Evolutionary conservation across 108 stramenopile genomes (phyloP).

Genomic region (Pseudonitzschia delicatissima): DNA sequence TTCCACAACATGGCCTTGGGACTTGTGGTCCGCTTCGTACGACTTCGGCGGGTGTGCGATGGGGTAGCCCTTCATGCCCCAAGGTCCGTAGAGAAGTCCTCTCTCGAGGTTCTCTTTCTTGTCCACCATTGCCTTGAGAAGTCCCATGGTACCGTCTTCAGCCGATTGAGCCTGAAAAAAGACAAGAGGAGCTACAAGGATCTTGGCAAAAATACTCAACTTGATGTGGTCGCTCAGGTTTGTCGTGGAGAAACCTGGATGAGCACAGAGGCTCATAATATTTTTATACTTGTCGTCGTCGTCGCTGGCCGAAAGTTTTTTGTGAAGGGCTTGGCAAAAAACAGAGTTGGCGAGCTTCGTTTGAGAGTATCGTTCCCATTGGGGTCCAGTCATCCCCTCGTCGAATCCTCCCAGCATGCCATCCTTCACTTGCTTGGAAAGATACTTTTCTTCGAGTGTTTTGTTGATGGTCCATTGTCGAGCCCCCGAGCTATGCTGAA

Average conservation of each 20-base stretch:
- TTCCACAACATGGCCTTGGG: conserved; percentile 19
- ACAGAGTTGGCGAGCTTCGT: conserved; percentile 62
- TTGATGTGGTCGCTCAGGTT: conserved; percentile 4
- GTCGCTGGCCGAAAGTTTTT: conserved; percentile 17
- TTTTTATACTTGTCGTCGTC: neutral
- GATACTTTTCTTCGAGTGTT: conserved; percentile 45
- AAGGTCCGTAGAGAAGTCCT: conserved; percentile 23
- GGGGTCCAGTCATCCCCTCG: neutral
- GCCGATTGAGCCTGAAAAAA: neutral
- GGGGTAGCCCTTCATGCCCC: neutral
- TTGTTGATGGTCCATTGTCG: conserved; percentile 25
- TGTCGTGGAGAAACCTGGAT: conserved; percentile 11
- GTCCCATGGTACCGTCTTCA: conserved; percentile 30
- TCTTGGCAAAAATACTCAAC: neutral
- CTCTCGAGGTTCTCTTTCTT: neutral
- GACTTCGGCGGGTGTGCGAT: conserved; percentile 9
- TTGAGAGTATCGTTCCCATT: conserved; percentile 48
- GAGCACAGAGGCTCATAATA: conserved; percentile 11
- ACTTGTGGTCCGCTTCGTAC: conserved; percentile 11
- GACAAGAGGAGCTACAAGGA: neutral
- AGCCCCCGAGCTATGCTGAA: conserved; percentile 36
- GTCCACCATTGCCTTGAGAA: conserved; percentile 18
- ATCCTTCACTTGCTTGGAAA: conserved; percentile 26
- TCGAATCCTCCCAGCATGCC: conserved; percentile 45
- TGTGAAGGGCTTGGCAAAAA: conserved; percentile 41